Percentiles rank a stretch among this genome's conserved stretches.
phyloP scores from a whole-genome alignment of 352 stramenopile genomes.

The Sclerospora graminicola region DNA sequence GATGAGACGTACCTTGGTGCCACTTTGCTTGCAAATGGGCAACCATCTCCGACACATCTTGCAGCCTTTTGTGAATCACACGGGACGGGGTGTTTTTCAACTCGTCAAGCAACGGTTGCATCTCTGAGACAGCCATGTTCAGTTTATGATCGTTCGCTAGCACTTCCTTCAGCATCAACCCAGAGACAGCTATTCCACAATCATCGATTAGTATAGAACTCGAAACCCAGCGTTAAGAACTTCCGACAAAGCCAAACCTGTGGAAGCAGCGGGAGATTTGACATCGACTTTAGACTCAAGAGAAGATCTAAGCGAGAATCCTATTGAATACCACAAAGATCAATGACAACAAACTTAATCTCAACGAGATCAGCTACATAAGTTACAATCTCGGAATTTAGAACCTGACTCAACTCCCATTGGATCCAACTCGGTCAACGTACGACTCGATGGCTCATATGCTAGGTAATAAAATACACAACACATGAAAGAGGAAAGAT shows the following conservation, averaged over 20 bases:
- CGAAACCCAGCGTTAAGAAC: no score
- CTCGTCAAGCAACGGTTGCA: conserved; percentile 52
- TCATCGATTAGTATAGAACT: no score
- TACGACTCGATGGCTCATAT: conserved; percentile 19
- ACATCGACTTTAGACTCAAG: conserved; percentile 11
- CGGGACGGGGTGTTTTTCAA: conserved; percentile 43
- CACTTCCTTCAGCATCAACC: conserved; percentile 27
- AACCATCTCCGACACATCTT: conserved; percentile 71
- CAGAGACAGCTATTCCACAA: conserved; percentile 1
- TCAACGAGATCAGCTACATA: not conserved
- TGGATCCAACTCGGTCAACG: conserved; percentile 17
- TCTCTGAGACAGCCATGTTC: conserved; percentile 41
- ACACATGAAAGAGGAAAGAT: not conserved
- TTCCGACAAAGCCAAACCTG: not conserved
- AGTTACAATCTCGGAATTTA: not conserved
- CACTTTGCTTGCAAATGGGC: conserved; percentile 58
- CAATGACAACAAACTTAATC: not conserved
- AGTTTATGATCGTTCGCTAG: conserved; percentile 50
- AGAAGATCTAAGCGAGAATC: conserved; percentile 9
- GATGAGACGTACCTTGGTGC: conserved; percentile 35
- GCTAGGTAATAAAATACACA: conserved; percentile 8
- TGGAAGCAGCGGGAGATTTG: conserved; percentile 1
- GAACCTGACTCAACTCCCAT: conserved; percentile 17
- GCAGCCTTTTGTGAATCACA: conserved; percentile 63
- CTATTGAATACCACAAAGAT: not conserved